Evolutionary conservation across 1,139 yeast species (phyloP), one percentile per base, ranked within the genome.

Genomic region (Magnusiomyces starmeri): DNA sequence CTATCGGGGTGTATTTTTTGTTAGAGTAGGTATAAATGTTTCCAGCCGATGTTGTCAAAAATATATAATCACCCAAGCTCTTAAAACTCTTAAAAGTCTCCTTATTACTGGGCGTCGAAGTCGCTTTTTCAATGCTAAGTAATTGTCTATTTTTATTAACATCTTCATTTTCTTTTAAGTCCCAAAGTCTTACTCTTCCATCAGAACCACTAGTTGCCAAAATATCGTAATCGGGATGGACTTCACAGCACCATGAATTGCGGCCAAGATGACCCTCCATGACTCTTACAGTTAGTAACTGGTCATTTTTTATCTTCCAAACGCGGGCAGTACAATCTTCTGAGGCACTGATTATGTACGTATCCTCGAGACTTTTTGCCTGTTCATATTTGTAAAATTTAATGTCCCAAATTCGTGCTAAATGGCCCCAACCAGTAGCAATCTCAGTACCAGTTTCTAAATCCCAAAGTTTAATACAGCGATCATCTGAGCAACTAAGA

Each of bases 351-450:
- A 78, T 71, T 1, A 83, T 63, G 12, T 66, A 62, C 1, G 62
- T 57, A 42, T 69, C 65, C 7, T 65, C 57, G 10, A 20, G 21
- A 3, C 18, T 9, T 8, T 37, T 7, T 16, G 10, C 16, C 2
- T 41, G 16, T 16, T 34, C 27, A 21, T 25, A 45, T n/a, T 68
- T 67, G 56, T 73, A 77, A 65, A 89, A 88, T 44, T 75, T 75
- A 51, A 92, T 72, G 43, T 78, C 78, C 98, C 98, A 92, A 43
- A 92, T 89, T 64, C 98, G 77, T 0, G 97, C 90, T 2, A 86
- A 84, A 65, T 92, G 98, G 16, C 97, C 97, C 97, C 97, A 92
- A 0, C 96, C 97, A 40, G 82, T 78, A 1, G 92, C 84, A 37
- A 85, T 59, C 32, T 82, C 69, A 7, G 70, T 59, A 0, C 94